Evolutionary conservation across 345 rosid genomes (phyloP).

Genomic region (Populus ilicifolia): DNA sequence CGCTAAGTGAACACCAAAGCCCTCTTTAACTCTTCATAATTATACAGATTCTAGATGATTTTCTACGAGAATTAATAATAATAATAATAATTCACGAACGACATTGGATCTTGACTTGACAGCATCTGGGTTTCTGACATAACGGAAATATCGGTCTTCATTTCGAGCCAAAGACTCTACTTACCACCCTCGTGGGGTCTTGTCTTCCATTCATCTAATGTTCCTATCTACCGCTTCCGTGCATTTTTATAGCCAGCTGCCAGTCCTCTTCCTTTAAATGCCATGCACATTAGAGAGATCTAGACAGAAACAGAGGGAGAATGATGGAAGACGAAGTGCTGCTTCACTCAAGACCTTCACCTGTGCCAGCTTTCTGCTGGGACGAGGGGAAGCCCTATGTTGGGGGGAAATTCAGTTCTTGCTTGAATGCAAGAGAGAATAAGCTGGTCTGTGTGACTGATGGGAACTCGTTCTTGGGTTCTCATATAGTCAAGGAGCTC

Average conservation of each 20-base stretch:
- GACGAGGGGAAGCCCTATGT: slow-evolving; percentile 9
- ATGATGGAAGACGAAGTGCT: slow-evolving; percentile 12
- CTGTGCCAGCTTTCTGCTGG: background rate
- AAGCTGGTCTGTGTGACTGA: slow-evolving; percentile 39
- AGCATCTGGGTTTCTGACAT: background rate
- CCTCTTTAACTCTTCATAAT: background rate
- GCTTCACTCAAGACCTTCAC: slow-evolving; percentile 4
- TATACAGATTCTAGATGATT: background rate
- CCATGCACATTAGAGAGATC: background rate
- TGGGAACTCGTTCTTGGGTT: slow-evolving; percentile 39
- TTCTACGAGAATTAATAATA: background rate
- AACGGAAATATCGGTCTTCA: background rate
- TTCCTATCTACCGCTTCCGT: slow-evolving; percentile 23
- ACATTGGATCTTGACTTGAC: too few relatives aligned
- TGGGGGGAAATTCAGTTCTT: slow-evolving; percentile 5
- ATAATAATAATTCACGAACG: background rate
- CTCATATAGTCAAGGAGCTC: slow-evolving; percentile 30
- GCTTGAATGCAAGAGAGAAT: slow-evolving; percentile 23
- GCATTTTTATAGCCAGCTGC: too few relatives aligned
- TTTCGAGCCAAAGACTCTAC: background rate
- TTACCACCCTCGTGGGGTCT: slow-evolving; percentile 19
- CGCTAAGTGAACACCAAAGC: background rate
- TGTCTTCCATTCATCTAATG: background rate
- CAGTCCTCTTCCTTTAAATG: background rate
- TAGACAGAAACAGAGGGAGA: background rate